Base-by-base conservation (phyloP, 192 early-diverging fungal genomes). In the Coemansia sp. region DNA sequence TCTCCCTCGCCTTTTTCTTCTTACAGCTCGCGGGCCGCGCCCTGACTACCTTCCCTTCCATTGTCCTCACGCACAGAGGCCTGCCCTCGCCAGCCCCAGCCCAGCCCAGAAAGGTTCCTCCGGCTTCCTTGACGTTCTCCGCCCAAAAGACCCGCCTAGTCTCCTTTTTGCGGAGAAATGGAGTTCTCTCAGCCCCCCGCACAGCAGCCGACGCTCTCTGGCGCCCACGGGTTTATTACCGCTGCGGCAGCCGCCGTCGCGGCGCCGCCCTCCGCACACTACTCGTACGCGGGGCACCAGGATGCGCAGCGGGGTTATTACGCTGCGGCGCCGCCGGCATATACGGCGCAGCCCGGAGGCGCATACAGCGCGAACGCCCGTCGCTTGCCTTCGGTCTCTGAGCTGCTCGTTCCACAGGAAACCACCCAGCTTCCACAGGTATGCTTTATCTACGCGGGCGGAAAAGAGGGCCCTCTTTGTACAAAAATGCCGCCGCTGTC, bases 101-200 rank as follows among this genome's bases (percentile, higher is more conserved):
- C n/a, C n/a, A n/a, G n/a, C n/a, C n/a, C n/a, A n/a, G n/a, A n/a
- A n/a, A n/a, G n/a, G n/a, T n/a, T n/a, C n/a, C n/a, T n/a, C n/a
- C n/a, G n/a, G n/a, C n/a, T n/a, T n/a, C n/a, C n/a, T n/a, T n/a
- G n/a, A n/a, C n/a, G n/a, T n/a, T n/a, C n/a, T n/a, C n/a, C n/a
- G n/a, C n/a, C n/a, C n/a, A n/a, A n/a, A n/a, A n/a, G n/a, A n/a
- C n/a, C n/a, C n/a, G n/a, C n/a, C n/a, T n/a, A n/a, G n/a, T n/a
- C n/a, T n/a, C n/a, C n/a, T n/a, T n/a, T n/a, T n/a, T n/a, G n/a
- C n/a, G n/a, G n/a, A n/a, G 31, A 38, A 44, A 71, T 71, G 67
- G 67, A 71, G 51, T 71, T 71, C 46, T 71, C 60, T 8, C 67
- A 71, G 56, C 67, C 52, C 56, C 60, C 67, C 60, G 44, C 66